Base-by-base conservation (phyloP, 2,329 filamentous ascomycete species). In the Colletotrichum sidae region DNA sequence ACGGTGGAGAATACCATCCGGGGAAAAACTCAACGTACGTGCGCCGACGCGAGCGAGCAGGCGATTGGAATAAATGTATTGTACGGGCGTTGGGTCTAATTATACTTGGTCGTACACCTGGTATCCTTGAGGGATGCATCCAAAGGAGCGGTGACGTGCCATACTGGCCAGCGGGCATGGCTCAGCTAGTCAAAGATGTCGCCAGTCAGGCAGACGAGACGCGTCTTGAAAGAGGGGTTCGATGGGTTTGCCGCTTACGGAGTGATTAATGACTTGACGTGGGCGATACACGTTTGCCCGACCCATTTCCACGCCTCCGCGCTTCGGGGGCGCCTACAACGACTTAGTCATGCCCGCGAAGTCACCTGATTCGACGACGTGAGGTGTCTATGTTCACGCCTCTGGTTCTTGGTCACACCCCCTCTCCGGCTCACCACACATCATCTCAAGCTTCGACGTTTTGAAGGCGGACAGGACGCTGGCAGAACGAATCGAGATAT, bases 271-370 rank as follows among this genome's bases (percentile, higher is more conserved):
- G 1, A 5, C 25, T 25, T 49, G 53, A 42, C 35, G 56, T 15
- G 25, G 17, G 11, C n/a, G 38, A 33, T 42, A n/a, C n/a, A 65
- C 51, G 53, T 47, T 54, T 59, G 55, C 56, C 53, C 49, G 42
- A 42, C 60, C 61, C 57, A 57, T 44, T 11, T 60, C 52, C 17
- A 57, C 9, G 25, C 25, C 25, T 25, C 25, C 25, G 25, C 25
- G 25, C 25, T 25, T 25, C 25, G 25, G 25, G 3, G 25, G 25
- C 25, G 25, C 25, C 25, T 15, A 46, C 17, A 45, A 0, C 5
- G 35, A 70, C 74, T 80, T 76, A 80, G 76, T 80, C 77, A 80
- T 69, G 53, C 10, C 64, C 74, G 70, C 74, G 72, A 70, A 62
- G 64, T 73, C 76, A 78, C 75, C 75, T 78, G 76, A 71, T 49